Evolutionary conservation across 768 basidiomycete genomes (phyloP), one percentile per base, ranked within the genome.

Genomic region (Suillus occidentalis): DNA sequence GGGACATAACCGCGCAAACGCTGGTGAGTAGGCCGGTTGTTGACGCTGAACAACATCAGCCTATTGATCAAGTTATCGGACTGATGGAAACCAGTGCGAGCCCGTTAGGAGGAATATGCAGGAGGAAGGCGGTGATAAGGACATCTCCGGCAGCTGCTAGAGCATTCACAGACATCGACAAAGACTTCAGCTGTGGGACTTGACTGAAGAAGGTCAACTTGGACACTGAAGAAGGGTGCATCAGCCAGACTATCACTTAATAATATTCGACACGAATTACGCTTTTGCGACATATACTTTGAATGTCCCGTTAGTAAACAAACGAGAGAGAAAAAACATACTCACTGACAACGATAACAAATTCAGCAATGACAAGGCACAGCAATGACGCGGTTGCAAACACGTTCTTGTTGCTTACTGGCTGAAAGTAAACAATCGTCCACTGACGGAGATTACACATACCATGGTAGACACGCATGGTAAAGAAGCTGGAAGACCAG

Each of bases 91-190:
- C 83, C 82, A 1, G 84, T 84, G 7, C 82, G 75, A 5, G 82
- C 77, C 4, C 64, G 72, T 25, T 82, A n/a, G 79, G n/a, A 85
- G 73, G 64, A 84, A 65, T 43, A 69, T 64, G 50, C 80, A 80
- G 5, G n/a, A 85, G 76, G 31, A 77, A 80, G 16, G 57, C 65
- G 2, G 83, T 82, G 60, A 85, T 85, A 4, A 81, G 66, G 14
- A 84, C 70, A 63, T 85, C 84, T 2, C 78, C 76, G 18, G 75
- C 72, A 1, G 81, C 81, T 9, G 83, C 83, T 12, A 85, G 73
- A 2, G 81, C 84, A 65, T 85, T 84, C 67, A 85, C 83, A 3
- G 82, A 76, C 28, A 84, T 82, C 0, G 83, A 81, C 25, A 84
- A 70, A 6, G 81, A 81, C 79, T 84, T 85, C 43, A 86, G 71